These are phyloP conservation scores for Yarrowia yakushimensis DNA, from an alignment of 805 yeast species.

Conservation along the genomic window DNA sequence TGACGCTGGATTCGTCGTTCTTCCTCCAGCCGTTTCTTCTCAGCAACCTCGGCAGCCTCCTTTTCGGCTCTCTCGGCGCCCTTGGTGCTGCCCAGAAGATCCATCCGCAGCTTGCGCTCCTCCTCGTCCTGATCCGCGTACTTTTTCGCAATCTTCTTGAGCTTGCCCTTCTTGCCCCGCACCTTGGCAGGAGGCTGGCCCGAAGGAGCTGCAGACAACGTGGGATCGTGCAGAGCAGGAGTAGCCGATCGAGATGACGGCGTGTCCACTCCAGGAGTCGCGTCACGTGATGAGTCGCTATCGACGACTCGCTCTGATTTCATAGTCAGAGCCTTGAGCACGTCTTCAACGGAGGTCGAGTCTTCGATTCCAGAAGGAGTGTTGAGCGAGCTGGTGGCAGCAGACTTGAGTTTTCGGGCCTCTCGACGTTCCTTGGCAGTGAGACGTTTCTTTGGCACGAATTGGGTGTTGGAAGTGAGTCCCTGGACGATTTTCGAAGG, in stretches of 20 bases:
- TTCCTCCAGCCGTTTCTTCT: constrained; percentile 41
- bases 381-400: neutral
- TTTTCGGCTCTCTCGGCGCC: constrained; percentile 43
- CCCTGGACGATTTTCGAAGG: constrained; percentile 27
- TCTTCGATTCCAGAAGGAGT: constrained; percentile 25
- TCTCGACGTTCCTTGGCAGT: constrained; percentile 30
- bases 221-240: neutral
- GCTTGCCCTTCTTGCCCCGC: constrained; percentile 81
- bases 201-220: neutral
- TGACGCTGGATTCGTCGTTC: constrained; percentile 38
- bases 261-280: neutral
- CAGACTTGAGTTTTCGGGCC: constrained; percentile 25
- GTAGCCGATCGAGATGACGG: neutral
- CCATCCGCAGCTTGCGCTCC: constrained; percentile 70
- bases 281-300: neutral
- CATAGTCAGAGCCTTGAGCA: constrained; percentile 35
- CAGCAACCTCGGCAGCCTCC: constrained; percentile 39
- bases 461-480: neutral
- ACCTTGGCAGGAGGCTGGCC: constrained; percentile 39
- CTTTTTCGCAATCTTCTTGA: constrained; percentile 76
- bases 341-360: constrained; percentile 28
- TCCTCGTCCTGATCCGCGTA: constrained; percentile 92
- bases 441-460: constrained; percentile 24
- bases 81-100: constrained; percentile 79
- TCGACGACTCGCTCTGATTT: neutral